Percentiles rank a stretch among this genome's conserved stretches.
These are phyloP conservation scores for Pseudocercospora eumusae DNA, from an alignment of 2,329 filamentous ascomycete species.

Conservation along the genomic window DNA sequence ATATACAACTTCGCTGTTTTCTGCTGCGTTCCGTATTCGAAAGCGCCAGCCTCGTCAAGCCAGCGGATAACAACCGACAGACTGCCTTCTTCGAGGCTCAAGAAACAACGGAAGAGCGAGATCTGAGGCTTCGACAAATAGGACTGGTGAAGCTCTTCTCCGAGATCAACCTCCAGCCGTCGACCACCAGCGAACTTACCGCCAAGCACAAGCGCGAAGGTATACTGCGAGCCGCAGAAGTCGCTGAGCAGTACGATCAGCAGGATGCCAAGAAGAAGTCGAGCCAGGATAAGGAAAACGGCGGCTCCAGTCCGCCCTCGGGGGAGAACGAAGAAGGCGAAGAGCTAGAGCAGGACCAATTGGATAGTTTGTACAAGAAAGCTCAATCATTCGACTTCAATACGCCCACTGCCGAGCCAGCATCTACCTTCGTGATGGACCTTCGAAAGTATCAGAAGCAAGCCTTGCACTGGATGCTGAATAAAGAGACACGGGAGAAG, in stretches of 20 bases:
- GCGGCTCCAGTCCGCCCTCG: conserved; percentile 58
- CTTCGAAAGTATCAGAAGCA: conserved; percentile 94
- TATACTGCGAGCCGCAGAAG: conserved; percentile 81
- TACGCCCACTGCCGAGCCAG: conserved; percentile 82
- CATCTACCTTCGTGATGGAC: conserved; percentile 76
- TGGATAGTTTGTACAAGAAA: conserved; percentile 91
- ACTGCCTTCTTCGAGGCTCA: conserved; percentile 78
- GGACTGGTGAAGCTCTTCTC: conserved; percentile 85
- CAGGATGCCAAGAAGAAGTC: conserved; percentile 58
- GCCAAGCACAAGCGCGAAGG: conserved; percentile 80
- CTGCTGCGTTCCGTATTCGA: conserved; percentile 75
- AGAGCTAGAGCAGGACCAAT: conserved; percentile 91
- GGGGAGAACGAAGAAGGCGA: conserved; percentile 76
- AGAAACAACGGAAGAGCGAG: conserved; percentile 82
- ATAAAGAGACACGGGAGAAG: conserved; percentile 81
- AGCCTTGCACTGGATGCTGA: conserved; percentile 92
- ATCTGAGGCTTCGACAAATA: conserved; percentile 79
- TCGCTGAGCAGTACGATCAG: conserved; percentile 69
- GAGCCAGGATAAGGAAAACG: conserved; percentile 40
- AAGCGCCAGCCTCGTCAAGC: conserved; percentile 60
- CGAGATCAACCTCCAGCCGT: conserved; percentile 80
- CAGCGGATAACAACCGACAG: conserved; percentile 68
- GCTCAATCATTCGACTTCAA: conserved; percentile 95
- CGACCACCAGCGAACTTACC: conserved; percentile 70
- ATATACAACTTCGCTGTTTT: conserved; percentile 79